A percentile compares a stretch with the other conserved stretches of the same genome.
phyloP scores from a whole-genome alignment of 163 green algal genomes.

The Scenedesmus sp. region DNA sequence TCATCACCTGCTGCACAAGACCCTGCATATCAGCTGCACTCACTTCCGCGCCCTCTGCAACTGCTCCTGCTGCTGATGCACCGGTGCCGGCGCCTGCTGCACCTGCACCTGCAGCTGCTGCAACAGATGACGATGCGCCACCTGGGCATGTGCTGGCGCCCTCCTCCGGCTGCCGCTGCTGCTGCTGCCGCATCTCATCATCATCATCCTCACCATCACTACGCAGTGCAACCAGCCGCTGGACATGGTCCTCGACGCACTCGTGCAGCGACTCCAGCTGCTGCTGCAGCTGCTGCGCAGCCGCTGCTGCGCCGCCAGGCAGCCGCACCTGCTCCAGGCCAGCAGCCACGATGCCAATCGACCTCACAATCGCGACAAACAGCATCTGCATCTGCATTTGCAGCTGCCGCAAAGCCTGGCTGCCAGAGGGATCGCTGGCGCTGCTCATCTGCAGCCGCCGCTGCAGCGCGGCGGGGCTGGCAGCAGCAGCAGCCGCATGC shows the following conservation, averaged over 20 bases:
- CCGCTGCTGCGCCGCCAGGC: slow-evolving; percentile 2
- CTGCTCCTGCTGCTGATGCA: not conserved
- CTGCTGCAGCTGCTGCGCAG: not conserved
- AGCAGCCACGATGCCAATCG: too few relatives aligned
- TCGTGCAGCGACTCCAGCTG: not conserved
- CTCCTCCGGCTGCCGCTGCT: too few relatives aligned
- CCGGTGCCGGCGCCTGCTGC: too few relatives aligned
- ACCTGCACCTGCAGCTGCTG: not conserved
- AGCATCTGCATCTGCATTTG: too few relatives aligned
- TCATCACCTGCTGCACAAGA: not conserved
- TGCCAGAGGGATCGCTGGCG: too few relatives aligned
- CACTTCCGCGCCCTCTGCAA: not conserved
- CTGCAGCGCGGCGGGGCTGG: too few relatives aligned
- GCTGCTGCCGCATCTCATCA: not conserved
- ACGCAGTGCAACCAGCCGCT: too few relatives aligned
- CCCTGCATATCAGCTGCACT: not conserved
- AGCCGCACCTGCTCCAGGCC: too few relatives aligned
- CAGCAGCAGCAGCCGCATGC: not conserved
- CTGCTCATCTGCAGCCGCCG: too few relatives aligned
- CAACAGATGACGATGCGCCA: not conserved
- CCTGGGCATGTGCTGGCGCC: too few relatives aligned
- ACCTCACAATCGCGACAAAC: too few relatives aligned
- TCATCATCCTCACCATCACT: not conserved
- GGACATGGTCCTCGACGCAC: not conserved
- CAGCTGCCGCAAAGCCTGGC: too few relatives aligned